phyloP scores from a whole-genome alignment of 2,329 filamentous ascomycete species.

The Neofusicoccum cordaticola region DNA sequence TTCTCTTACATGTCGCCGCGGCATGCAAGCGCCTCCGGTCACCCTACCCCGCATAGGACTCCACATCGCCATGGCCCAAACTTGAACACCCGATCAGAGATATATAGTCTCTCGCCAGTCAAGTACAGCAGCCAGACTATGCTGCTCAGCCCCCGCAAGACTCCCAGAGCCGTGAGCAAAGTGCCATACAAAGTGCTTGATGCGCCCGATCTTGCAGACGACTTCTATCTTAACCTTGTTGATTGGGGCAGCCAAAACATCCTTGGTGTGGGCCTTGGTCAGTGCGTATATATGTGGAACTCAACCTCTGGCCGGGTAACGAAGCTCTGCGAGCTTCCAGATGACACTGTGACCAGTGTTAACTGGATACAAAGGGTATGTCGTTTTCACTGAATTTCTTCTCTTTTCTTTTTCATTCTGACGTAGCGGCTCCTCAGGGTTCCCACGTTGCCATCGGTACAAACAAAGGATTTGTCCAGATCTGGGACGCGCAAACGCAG shows the following conservation, averaged over 20 bases:
- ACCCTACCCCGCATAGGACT: constrained; percentile 84
- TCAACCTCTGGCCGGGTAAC: constrained; percentile 86
- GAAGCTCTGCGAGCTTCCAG: constrained; percentile 86
- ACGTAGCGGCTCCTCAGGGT: constrained; percentile 49
- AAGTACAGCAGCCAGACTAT: constrained; percentile 91
- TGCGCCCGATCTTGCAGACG: constrained; percentile 91
- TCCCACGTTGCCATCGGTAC: constrained; percentile 96
- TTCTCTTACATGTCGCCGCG: constrained; percentile 84
- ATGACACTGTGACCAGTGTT: constrained; percentile 94
- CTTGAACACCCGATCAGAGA: constrained; percentile 82
- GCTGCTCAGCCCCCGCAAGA: constrained; percentile 83
- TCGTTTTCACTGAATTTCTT: neutral
- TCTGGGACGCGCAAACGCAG: constrained; percentile 91
- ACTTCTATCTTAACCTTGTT: constrained; percentile 96
- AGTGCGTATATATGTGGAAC: constrained; percentile 98
- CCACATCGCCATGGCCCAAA: constrained; percentile 86
- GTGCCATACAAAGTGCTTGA: constrained; percentile 97
- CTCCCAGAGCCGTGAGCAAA: constrained; percentile 87
- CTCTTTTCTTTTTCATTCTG: neutral
- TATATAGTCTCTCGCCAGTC: constrained; percentile 94
- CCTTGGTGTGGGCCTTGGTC: constrained; percentile 85
- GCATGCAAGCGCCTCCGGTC: constrained; percentile 60
- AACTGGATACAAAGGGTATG: constrained; percentile 89
- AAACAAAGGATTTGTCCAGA: constrained; percentile 89
- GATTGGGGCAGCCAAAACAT: constrained; percentile 97